Evolutionary conservation across 2,329 filamentous ascomycete species (phyloP).

Genomic region (Tolypocladium tropicale): DNA sequence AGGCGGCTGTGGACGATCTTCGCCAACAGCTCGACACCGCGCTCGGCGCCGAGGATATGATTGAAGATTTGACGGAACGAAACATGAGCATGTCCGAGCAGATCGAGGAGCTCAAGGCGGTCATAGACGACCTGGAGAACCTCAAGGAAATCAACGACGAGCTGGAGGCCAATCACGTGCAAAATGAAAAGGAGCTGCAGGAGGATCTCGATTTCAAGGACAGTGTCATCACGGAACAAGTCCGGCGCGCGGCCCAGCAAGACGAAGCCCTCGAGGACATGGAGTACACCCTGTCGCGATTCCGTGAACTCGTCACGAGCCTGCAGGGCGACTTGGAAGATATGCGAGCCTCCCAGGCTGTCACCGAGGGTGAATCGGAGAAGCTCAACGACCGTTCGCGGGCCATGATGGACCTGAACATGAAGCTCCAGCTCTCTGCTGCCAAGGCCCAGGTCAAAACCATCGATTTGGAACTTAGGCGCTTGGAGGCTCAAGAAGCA

Average conservation of each 20-base stretch:
- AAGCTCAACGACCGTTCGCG: conserved; percentile 80
- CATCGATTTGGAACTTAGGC: conserved; percentile 80
- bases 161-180: conserved; percentile 83
- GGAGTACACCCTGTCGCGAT: conserved; percentile 80
- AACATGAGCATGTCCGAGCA: conserved; percentile 77
- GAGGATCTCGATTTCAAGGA: conserved; percentile 89
- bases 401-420: conserved; percentile 93
- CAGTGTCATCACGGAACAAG: conserved; percentile 71
- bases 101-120: conserved; percentile 70
- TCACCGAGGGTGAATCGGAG: conserved; percentile 86
- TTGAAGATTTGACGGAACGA: conserved; percentile 81
- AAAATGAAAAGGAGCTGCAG: conserved; percentile 89
- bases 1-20: conserved; percentile 73
- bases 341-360: conserved; percentile 81
- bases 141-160: conserved; percentile 92
- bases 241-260: conserved; percentile 61
- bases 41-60: conserved; percentile 82
- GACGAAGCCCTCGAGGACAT: conserved; percentile 75
- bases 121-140: conserved; percentile 79
- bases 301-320: conserved; percentile 78
- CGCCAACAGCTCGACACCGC: conserved; percentile 86
- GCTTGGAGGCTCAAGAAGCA: conserved; percentile 81
- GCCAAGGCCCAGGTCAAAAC: conserved; percentile 89
- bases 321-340: conserved; percentile 83
- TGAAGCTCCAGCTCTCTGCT: conserved; percentile 84